Base-by-base conservation (phyloP, 768 basidiomycete genomes). In the Macrolepiota albuminosa region DNA sequence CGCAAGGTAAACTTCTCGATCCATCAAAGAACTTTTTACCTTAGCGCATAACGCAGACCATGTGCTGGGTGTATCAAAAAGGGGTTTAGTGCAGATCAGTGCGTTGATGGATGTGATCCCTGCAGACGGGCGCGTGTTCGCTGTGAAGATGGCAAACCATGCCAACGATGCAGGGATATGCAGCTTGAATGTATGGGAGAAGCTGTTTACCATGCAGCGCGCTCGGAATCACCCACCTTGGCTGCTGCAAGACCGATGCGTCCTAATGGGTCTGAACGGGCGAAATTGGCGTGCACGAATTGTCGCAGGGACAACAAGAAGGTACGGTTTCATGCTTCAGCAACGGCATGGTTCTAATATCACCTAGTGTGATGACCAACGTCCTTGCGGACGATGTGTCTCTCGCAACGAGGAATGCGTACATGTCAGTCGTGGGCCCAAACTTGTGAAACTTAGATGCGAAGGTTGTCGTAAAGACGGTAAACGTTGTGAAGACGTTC, bases 291-390 rank as follows among this genome's bases (percentile, higher is more conserved):
- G 2, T 87, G 85, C 69, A 76, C 79, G 63, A 80, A 72, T 53
- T 87, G 86, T 69, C 79, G 84, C 33, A 79, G 79, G 61, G 85
- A 85, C 64, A 87, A 87, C 66, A 86, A 86, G 69, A 86, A 87
- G 82, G 85, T 79, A 56, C 6, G 47, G 18, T 31, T 29, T 14
- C 57, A 49, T 66, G 14, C 34, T 16, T 13, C 58, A 39, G 18
- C 3, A 56, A 59, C 26, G 46, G 36, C 61, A 47, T 52, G 40
- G 62, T 56, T 40, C 13, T 39, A 54, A 49, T 47, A 31, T 48
- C 31, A 31, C 58, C 54, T 54, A 87, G 85, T 87, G 85, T 64
- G 84, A 86, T 52, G 79, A 85, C 64, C 78, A 84, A 61, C 79
- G 84, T 24, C 86, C 86, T 13, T 87, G 85, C 68, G 75, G 78